Evolutionary conservation across 345 rosid species (phyloP).

Genomic region (Hibiscus tridactylites): DNA sequence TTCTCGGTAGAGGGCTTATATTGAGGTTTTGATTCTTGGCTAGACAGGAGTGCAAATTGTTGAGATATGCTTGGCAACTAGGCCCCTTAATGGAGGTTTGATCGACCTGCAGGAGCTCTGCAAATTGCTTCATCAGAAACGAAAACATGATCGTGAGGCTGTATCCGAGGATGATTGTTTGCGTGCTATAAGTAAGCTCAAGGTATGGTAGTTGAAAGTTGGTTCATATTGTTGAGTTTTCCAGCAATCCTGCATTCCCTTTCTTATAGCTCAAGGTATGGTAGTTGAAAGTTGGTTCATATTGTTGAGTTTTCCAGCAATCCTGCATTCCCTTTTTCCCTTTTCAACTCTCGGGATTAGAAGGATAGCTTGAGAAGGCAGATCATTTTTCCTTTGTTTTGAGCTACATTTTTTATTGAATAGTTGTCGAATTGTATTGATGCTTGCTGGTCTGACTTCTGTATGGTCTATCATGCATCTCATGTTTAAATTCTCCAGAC

Average conservation of each 20-base stretch:
- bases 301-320: background rate
- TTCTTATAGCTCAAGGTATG: constrained; percentile 69
- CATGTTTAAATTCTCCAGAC: constrained; percentile 27
- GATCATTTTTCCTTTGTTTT: background rate
- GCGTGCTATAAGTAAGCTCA: constrained; percentile 88
- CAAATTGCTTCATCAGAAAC: constrained; percentile 55
- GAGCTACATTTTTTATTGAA: background rate
- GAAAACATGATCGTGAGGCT: constrained; percentile 70
- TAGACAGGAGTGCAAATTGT: constrained; percentile 86
- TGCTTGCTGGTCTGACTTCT: background rate
- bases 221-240: background rate
- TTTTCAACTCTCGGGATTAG: background rate
- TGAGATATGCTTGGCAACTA: constrained; percentile 87
- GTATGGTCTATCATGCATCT: background rate
- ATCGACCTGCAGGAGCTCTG: constrained; percentile 82
- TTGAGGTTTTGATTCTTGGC: constrained; percentile 22
- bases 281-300: background rate
- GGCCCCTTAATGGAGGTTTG: constrained; percentile 81
- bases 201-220: constrained; percentile 33
- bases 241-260: background rate
- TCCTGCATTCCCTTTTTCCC: background rate
- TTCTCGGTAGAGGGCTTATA: constrained; percentile 3
- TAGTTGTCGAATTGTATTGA: background rate
- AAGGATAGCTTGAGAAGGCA: background rate
- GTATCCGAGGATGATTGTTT: constrained; percentile 92